Base-by-base conservation (phyloP, 2,329 filamentous ascomycete species). In the Aspergillus jensenii region DNA sequence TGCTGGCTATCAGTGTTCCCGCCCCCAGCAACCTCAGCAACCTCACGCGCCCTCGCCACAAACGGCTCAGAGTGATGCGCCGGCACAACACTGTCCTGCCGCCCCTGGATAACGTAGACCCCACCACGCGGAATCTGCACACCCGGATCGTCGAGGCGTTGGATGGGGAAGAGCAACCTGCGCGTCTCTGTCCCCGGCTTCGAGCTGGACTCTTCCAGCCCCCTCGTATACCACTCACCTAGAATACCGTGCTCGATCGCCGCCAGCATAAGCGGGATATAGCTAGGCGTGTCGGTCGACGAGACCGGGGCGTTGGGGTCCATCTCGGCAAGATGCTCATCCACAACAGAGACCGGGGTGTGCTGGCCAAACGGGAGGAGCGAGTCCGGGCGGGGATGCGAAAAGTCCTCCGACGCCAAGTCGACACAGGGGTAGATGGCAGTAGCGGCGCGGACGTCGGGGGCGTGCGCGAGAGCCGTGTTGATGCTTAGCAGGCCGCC, bases 341-440 rank as follows among this genome's bases (percentile, higher is more conserved):
- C 39, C 7, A 68, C 49, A 2, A 63, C 43, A 0, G 63, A 59
- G 23, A 57, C 58, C 0, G 64, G 56, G 0, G 61, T 39, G 33
- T 65, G 31, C 54, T 0, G 59, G 11, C n/a, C 65, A 56, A 19
- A 70, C 59, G 25, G 63, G 33, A 19, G 63, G 33, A n/a, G 59
- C 1, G 27, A 31, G 45, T 4, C 52, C 53, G 40, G 17, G 3
- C 57, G 63, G 6, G 62, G 55, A 4, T 56, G 14, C 1, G 52
- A 59, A 35, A 66, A 74, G 17, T 65, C 61, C 0, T 55, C 37
- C 0, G 63, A 56, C 2, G 53, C 55, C 35, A 69, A 48, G 49
- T 74, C 68, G 5, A 76, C 39, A 53, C 64, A 63, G 4, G 75
- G 74, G 56, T 76, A 78, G 2, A 67, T 59, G 5, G 66, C 67